Evolutionary conservation across 768 basidiomycete genomes (phyloP), one percentile per base, ranked within the genome.

Genomic region (Mycena metata): DNA sequence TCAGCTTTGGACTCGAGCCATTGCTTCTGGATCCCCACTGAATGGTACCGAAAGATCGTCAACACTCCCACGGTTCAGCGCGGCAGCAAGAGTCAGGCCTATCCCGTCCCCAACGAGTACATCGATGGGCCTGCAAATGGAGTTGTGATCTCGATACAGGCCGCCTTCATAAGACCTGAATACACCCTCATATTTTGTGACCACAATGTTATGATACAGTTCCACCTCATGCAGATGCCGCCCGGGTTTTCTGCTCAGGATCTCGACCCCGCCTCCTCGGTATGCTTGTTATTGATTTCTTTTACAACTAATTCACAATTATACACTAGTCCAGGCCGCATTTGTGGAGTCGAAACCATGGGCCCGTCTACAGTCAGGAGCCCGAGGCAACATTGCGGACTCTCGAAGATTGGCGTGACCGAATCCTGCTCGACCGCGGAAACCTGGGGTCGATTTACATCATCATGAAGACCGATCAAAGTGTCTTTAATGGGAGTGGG

Each of bases 401-500:
- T 19, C n/a, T 62, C 3, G 19, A 43, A 3, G 51, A 26, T n/a
- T 62, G 60, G 60, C 51, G 50, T 0, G 16, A 3, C 10, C n/a
- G 33, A 2, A 51, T 61, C 7, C 7, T 42, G 8, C 2, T 7
- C 17, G 19, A n/a, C 16, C 9, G 12, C 0, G 23, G 17, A 4
- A 24, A 46, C 21, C 21, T 52, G 6, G 41, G 52, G 0, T 51
- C 66, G 11, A 61, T 67, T 26, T 45, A 16, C 13, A 15, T 30
- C 21, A 42, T 39, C 1, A 67, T 75, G 42, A 74, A 70, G 30
- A 23, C 50, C 1, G 16, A 39, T 21, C 75, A 76, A 35, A 46
- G 47, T 9, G 70, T 69, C 1, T 76, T 74, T 35, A 76, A 76
- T 55, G 72, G 75, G 13, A 74, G 66, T 41, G 72, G 73, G 6